phyloP scores from a whole-genome alignment of 176 grass and related monocot genomes.

The Poa pratensis region DNA sequence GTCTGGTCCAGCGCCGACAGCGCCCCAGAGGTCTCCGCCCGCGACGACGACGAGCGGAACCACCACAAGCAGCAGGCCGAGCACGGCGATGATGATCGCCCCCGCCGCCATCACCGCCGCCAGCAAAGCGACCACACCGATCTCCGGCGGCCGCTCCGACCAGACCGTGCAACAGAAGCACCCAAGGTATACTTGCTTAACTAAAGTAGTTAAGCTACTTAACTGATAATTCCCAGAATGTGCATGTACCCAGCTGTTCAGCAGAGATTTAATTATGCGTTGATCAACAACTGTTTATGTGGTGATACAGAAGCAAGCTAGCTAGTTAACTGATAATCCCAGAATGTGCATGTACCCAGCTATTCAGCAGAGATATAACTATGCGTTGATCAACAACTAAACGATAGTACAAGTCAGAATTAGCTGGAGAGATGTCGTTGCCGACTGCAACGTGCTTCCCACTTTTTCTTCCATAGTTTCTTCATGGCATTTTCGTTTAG shows the following conservation, averaged over 20 bases:
- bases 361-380: background rate
- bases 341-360: background rate
- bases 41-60: background rate
- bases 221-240: background rate
- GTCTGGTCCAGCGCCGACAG: slow-evolving; percentile 51
- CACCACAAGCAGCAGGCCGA: background rate
- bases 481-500: background rate
- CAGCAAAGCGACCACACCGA: slow-evolving; percentile 11
- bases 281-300: background rate
- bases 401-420: background rate
- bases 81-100: background rate
- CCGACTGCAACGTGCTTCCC: slow-evolving; percentile 5
- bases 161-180: background rate
- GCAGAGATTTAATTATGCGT: background rate
- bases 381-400: background rate
- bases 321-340: background rate
- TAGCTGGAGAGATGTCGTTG: slow-evolving; percentile 19
- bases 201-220: background rate
- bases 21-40: slow-evolving; percentile 8
- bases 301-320: too few relatives aligned
- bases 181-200: slow-evolving; percentile 42
- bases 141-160: slow-evolving; percentile 28
- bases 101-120: slow-evolving; percentile 16
- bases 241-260: background rate
- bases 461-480: background rate